Base-by-base conservation (phyloP, 805 yeast genomes). In the Torulaspora microellipsoides region DNA sequence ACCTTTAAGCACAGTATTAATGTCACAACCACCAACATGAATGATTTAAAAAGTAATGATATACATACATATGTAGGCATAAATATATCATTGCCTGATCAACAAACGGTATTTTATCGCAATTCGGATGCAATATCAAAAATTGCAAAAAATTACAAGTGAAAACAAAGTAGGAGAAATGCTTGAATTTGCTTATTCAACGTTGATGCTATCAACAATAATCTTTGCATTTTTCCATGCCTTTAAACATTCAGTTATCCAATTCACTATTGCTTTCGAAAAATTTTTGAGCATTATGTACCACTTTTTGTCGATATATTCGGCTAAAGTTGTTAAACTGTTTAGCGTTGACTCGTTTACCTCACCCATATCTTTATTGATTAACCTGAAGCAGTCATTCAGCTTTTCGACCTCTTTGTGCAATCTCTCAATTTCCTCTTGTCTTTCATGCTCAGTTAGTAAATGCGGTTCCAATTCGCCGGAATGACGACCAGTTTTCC, bases 171-270 rank as follows among this genome's bases (percentile, higher is more conserved):
- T 20, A 7, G 8, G 25, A 20, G 7, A 20, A 20, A 20, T 20
- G 25, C 2, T 20, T 20, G 25, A 5, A 6, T 20, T 20, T 2
- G 8, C 25, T 20, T 20, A 20, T 8, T 20, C 25, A 20, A 33
- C 31, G n/a, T 43, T 43, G 15, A 47, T 47, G 30, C 34, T 28
- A 13, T 35, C 37, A 14, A 47, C 47, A 23, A 40, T 30, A 5
- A 25, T 20, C 42, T 62, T 65, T 9, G 73, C 70, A 36, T 62
- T 62, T 47, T 66, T 60, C 74, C 74, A 70, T 11, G 70, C 65
- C 15, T 55, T 54, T 23, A 68, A 48, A 42, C 68, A 66, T 43
- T 67, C 75, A 35, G 43, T 55, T 9, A 69, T 53, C 66, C 69
- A 70, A 17, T 62, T 61, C 25, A 67, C 45, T 11, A 69, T 50